These are phyloP conservation scores for Rhodotorula sp. DNA, from an alignment of 1,284 basidiomycete genomes.

Conservation along the genomic window DNA sequence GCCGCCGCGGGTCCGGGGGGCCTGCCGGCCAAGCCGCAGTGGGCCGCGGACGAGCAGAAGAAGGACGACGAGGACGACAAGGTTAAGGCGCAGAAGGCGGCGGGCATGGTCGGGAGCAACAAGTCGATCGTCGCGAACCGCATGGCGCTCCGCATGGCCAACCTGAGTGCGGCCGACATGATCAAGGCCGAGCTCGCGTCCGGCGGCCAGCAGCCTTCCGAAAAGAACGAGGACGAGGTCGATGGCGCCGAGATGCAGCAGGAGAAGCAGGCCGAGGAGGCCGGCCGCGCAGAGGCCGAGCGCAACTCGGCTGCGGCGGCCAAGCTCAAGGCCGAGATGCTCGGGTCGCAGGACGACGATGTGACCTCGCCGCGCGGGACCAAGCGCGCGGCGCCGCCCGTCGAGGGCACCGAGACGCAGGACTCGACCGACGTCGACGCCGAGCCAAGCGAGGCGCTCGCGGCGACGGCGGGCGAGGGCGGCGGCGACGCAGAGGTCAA, in stretches of 20 bases:
- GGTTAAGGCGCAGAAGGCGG: background rate
- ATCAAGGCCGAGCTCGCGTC: conserved; percentile 79
- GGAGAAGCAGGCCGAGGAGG: conserved; percentile 31
- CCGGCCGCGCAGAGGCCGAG: conserved; percentile 26
- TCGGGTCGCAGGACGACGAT: conserved; percentile 11
- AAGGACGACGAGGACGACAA: conserved; percentile 2
- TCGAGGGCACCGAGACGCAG: conserved; percentile 12
- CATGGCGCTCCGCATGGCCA: conserved; percentile 86
- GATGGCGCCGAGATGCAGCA: conserved; percentile 16
- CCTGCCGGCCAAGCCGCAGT: conserved; percentile 21
- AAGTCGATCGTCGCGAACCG: conserved; percentile 82
- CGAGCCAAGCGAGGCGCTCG: conserved; percentile 41
- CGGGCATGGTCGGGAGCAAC: conserved; percentile 52
- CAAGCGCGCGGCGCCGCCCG: conserved; percentile 63
- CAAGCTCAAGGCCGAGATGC: conserved; percentile 63
- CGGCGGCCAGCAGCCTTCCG: conserved; percentile 53
- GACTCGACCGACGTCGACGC: conserved; percentile 6
- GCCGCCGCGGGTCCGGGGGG: conserved; percentile 13
- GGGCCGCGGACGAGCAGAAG: conserved; percentile 16
- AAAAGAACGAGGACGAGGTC: background rate
- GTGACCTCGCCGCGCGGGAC: conserved; percentile 53
- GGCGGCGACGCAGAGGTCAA: conserved; percentile 48
- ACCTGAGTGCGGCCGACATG: conserved; percentile 90
- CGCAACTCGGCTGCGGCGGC: conserved; percentile 89
- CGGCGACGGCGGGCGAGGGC: conserved; percentile 45